phyloP scores from a whole-genome alignment of 495 filamentous ascomycete genomes.

The Friedmanniomyces endolithicus region DNA sequence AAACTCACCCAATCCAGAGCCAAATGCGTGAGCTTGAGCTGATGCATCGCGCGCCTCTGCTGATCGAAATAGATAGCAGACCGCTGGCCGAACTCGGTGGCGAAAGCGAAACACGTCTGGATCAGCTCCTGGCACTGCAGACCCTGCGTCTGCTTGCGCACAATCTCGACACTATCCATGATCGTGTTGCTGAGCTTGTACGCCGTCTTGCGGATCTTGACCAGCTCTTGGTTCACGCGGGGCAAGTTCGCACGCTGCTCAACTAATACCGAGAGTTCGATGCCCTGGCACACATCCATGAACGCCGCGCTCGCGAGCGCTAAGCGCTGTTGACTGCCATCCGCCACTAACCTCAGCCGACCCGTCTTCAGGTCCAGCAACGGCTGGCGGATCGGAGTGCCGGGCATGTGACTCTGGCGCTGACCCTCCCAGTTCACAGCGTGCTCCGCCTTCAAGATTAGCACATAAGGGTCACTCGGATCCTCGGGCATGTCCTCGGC shows the following conservation, averaged over 20 bases:
- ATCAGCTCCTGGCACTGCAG: constrained; percentile 90
- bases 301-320: constrained; percentile 66
- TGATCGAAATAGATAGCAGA: constrained; percentile 87
- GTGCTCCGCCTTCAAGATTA: constrained; percentile 73
- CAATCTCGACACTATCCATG: constrained; percentile 95
- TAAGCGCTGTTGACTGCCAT: constrained; percentile 69
- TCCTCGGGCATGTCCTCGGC: constrained; percentile 61
- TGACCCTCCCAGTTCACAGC: constrained; percentile 73
- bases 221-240: constrained; percentile 80
- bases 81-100: constrained; percentile 92
- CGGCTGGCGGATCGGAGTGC: constrained; percentile 58
- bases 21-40: constrained; percentile 80
- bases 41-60: constrained; percentile 90
- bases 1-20: constrained; percentile 96
- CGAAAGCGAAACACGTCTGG: constrained; percentile 97
- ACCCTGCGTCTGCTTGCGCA: constrained; percentile 68
- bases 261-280: constrained; percentile 73
- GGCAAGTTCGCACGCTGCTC: constrained; percentile 87
- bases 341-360: constrained; percentile 77
- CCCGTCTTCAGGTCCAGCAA: constrained; percentile 76
- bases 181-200: constrained; percentile 97
- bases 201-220: constrained; percentile 88
- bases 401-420: constrained; percentile 35
- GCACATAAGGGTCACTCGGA: constrained; percentile 59
- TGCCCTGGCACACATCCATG: constrained; percentile 36